Base-by-base conservation (phyloP, 1,139 yeast genomes). In the Yamadazyma trypodendri region DNA sequence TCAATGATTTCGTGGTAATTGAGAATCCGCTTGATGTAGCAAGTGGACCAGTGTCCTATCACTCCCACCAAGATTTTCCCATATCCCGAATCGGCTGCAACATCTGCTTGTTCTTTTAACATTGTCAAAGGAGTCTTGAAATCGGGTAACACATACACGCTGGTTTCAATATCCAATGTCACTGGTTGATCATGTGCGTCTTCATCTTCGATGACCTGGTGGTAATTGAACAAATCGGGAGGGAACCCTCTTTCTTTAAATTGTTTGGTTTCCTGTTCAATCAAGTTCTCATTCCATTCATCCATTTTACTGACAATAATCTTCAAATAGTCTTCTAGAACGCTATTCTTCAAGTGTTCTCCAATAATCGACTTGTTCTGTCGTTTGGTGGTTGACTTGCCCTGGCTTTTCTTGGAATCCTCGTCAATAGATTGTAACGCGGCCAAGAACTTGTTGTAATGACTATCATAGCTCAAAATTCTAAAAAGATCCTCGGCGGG, bases 81-180 rank as follows among this genome's bases (percentile, higher is more conserved):
- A 56, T 86, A 90, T 2, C 89, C 88, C 2, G 95, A 81, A 28
- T 84, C 92, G 0, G 92, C 88, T 0, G 96, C 95, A 9, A 86
- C 94, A 49, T 86, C 95, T n/a, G 89, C 84, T 57, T 89, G 96
- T 55, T 88, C 96, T 24, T 84, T 83, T 43, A 89, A 78, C 81
- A 89, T 85, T 36, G 85, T 79, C 56, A 87, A 81, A 0, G 75
- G 66, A 2, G 68, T 68, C 43, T 65, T 69, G 52, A 70, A 70
- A 45, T 70, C 75, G 4, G 76, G 76, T 39, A 71, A 57, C 35
- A 88, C 87, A 39, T 79, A 84, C 17, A 83, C 86, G 11, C 87
- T 82, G 12, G 84, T 81, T 46, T 80, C 81, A 40, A 87, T 65
- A 24, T 82, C 86, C 28, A 79, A 63, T 33, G 68, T 61, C n/a